These are phyloP conservation scores for Plectosphaerella plurivora DNA, from an alignment of 2,329 filamentous ascomycete genomes.

Conservation along the genomic window DNA sequence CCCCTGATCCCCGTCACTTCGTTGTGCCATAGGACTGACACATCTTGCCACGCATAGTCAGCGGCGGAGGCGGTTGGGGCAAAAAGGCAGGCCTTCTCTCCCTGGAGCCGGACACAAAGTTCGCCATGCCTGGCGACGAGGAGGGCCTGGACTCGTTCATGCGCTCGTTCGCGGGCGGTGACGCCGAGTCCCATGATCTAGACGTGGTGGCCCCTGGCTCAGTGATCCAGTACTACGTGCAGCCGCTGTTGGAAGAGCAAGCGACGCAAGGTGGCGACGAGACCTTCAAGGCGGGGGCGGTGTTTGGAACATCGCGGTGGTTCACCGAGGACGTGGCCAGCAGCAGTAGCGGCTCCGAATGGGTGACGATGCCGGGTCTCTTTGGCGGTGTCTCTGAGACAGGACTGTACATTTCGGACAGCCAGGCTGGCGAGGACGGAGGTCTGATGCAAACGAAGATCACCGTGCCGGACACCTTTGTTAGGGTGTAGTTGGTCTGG, in stretches of 20 bases:
- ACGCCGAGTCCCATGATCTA: constrained; percentile 28
- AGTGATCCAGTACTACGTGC: constrained; percentile 61
- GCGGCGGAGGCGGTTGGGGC: constrained; percentile 82
- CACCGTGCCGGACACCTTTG: constrained; percentile 39
- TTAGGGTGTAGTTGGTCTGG: not conserved
- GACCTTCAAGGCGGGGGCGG: constrained; percentile 16
- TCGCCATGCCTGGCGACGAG: constrained; percentile 40
- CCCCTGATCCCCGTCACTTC: not conserved
- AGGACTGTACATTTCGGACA: constrained; percentile 50
- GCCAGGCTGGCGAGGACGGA: not conserved
- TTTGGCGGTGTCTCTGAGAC: constrained; percentile 62
- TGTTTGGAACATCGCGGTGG: constrained; percentile 4
- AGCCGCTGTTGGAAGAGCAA: constrained; percentile 18
- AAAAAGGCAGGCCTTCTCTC: constrained; percentile 74
- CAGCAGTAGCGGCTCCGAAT: constrained; percentile 14
- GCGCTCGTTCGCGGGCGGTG: constrained; percentile 15
- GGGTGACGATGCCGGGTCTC: constrained; percentile 25
- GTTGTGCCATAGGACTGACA: constrained; percentile 2
- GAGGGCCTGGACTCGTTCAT: constrained; percentile 52
- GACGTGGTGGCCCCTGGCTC: constrained; percentile 61
- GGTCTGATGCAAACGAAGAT: constrained; percentile 34
- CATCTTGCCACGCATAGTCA: constrained; percentile 42
- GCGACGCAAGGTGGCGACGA: constrained; percentile 1
- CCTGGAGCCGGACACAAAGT: constrained; percentile 64
- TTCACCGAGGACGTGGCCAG: not conserved